Percentiles rank a stretch among this genome's conserved stretches.
These are phyloP conservation scores for Grosmannia clavigera DNA, from an alignment of 2,329 filamentous ascomycete species.

Conservation along the genomic window DNA sequence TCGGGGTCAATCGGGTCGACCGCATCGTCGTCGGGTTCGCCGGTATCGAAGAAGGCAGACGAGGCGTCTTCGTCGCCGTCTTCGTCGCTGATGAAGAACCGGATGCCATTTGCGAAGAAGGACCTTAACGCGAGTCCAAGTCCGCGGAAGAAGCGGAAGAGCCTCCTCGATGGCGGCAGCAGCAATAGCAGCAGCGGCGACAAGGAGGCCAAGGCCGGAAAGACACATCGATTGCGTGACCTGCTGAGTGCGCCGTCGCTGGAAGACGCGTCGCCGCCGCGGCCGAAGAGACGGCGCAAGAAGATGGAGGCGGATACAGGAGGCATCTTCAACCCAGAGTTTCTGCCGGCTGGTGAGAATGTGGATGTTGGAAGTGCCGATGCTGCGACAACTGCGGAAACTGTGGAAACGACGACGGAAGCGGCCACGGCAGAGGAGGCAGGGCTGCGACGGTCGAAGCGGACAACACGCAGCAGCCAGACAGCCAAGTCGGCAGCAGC, in stretches of 20 bases:
- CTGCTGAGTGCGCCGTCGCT: constrained; percentile 15
- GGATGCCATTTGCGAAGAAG: constrained; percentile 21
- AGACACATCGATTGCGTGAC: not conserved
- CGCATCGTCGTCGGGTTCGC: constrained; percentile 17
- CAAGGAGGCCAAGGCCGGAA: constrained; percentile 8
- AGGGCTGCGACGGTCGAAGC: not conserved
- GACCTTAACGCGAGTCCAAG: constrained; percentile 25
- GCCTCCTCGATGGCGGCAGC: constrained; percentile 6
- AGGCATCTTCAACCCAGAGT: constrained; percentile 16
- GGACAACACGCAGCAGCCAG: not conserved
- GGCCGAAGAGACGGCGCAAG: constrained; percentile 19
- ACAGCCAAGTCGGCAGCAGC: not conserved
- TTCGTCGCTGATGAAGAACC: constrained; percentile 4
- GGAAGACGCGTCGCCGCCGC: constrained; percentile 15
- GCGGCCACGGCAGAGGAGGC: not conserved
- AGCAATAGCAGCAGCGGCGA: constrained; percentile 10
- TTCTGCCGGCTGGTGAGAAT: constrained; percentile 3
- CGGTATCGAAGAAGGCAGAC: constrained; percentile 13
- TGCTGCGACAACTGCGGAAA: not conserved
- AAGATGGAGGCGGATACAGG: constrained; percentile 17
- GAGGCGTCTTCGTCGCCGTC: not conserved
- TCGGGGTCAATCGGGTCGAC: constrained; percentile 17
- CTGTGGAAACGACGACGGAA: too few relatives aligned
- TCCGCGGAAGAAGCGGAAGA: constrained; percentile 26
- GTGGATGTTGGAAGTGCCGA: not conserved